phyloP scores from a whole-genome alignment of 257 asterid genomes.

The Paraleonurus japonicus region DNA sequence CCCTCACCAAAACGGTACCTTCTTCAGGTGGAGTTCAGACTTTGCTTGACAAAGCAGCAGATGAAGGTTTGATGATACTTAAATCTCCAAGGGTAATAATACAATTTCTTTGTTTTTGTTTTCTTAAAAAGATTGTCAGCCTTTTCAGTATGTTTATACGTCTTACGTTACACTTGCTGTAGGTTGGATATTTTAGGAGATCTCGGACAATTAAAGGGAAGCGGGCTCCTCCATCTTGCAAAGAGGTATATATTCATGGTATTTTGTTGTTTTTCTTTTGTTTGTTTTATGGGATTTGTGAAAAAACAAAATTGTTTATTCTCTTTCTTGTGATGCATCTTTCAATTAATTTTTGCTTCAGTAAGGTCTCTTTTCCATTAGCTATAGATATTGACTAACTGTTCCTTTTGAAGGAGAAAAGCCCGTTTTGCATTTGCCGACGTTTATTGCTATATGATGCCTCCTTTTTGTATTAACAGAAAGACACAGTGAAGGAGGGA shows the following conservation, averaged over 20 bases:
- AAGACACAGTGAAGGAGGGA: constrained; percentile 82
- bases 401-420: not conserved
- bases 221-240: constrained; percentile 76
- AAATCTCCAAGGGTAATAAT: constrained; percentile 73
- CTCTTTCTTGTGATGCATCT: not conserved
- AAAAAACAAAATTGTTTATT: not conserved
- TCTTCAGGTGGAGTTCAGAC: constrained; percentile 47
- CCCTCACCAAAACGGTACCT: constrained; percentile 46
- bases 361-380: not conserved
- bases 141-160: not conserved
- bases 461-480: constrained; percentile 39
- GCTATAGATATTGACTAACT: not conserved
- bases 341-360: not conserved
- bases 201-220: constrained; percentile 84
- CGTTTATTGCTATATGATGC: not conserved
- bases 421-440: not conserved
- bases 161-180: constrained; percentile 24
- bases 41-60: constrained; percentile 62
- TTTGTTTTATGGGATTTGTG: constrained; percentile 1
- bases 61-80: constrained; percentile 72
- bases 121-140: not conserved
- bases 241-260: constrained; percentile 55
- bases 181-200: constrained; percentile 92
- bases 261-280: not conserved
- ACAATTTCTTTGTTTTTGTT: not conserved